Evolutionary conservation across 495 filamentous ascomycete species (phyloP), one percentile per base, ranked within the genome.

Genomic region (Jackrogersella multiformis): DNA sequence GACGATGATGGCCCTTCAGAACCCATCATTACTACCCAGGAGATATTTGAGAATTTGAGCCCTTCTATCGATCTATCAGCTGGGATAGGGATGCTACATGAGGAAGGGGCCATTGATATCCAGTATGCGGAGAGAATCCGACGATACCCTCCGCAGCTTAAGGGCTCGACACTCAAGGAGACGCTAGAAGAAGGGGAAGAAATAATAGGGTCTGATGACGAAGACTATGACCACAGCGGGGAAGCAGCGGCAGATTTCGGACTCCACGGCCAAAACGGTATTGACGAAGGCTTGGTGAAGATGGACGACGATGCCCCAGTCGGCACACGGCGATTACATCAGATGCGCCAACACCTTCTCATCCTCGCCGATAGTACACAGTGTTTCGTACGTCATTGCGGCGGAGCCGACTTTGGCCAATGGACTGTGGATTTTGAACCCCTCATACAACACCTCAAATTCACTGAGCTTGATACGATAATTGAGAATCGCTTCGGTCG

Each of bases 381-480:
- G 66, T 79, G 83, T 15, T 93, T 97, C 70, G 77, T 90, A 36
- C 85, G 82, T 13, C 87, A 85, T 56, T 83, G 81, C 64, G 83
- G 83, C 18, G 77, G 73, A 21, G 73, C 75, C 18, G 88, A 89
- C 18, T 74, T 81, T n/a, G 83, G 87, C 9, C 86, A 90, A 70
- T 98, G 92, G 91, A 89, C 85, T 9, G 81, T 98, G 18, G 85
- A 93, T 67, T 97, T 93, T 70, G 84, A 83, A 20, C 83, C 83
- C 2, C 79, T 98, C 0, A 83, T 89, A 24, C 82, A 85, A 21
- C 80, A 84, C 55, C 77, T 97, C 36, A 87, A 88, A 45, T 87
- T 91, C 62, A 68, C 85, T 15, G 91, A 97, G 74, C 77, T 98
- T 7, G 91, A 97, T 68, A 85, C 85, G 24, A 88, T 91, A 21